Conservation (phyloP, 1,284 basidiomycete species). For the Fistulinella cinereoalba region DNA sequence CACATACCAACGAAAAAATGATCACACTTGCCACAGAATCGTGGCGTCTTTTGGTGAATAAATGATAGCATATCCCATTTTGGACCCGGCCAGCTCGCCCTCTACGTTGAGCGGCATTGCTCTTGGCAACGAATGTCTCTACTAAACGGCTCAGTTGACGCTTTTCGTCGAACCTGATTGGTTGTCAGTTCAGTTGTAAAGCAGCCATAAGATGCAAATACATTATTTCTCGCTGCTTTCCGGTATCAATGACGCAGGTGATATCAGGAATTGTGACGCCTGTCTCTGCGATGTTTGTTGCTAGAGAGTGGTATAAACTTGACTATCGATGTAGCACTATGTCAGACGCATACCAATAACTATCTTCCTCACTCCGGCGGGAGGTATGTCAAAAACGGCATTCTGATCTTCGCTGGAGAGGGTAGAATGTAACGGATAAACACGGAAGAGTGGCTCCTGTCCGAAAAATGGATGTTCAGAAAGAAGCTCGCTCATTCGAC, state of each 20-base stretch:
- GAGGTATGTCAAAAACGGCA: constrained; percentile 87
- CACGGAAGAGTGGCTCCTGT: constrained; percentile 60
- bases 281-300: constrained; percentile 76
- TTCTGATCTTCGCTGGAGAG: constrained; percentile 89
- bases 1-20: constrained; percentile 26
- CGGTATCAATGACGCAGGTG: constrained; percentile 95
- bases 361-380: constrained; percentile 81
- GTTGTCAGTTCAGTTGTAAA: constrained; percentile 11
- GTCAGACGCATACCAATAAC: constrained; percentile 69
- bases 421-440: constrained; percentile 93
- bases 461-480: constrained; percentile 78
- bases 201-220: constrained; percentile 27
- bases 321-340: constrained; percentile 55
- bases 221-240: constrained; percentile 94
- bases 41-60: constrained; percentile 89
- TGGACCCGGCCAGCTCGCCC: constrained; percentile 93
- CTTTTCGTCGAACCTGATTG: constrained; percentile 89
- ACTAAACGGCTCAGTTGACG: constrained; percentile 91
- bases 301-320: constrained; percentile 49
- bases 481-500: constrained; percentile 82
- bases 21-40: constrained; percentile 59
- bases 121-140: constrained; percentile 90
- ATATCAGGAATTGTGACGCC: constrained; percentile 99
- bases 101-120: constrained; percentile 91
- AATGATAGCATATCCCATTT: constrained; percentile 89